Base-by-base conservation (phyloP, 129 eudicot genomes). In the Pseudognaphalium luteoalbum region DNA sequence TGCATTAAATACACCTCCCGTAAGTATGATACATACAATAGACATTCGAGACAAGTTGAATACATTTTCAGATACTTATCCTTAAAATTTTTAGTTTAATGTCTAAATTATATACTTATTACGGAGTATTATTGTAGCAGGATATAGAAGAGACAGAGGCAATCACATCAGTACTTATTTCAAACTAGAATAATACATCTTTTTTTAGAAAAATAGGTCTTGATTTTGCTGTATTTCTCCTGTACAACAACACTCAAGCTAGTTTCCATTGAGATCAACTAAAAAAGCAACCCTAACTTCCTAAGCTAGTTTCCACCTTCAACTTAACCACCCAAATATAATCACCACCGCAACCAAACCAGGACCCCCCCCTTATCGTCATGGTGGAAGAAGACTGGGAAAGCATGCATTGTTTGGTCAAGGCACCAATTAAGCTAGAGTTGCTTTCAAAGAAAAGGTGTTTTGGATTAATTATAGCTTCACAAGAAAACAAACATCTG, bases 331-430 rank as follows among this genome's bases (percentile, higher is more conserved):
- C 74, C 47, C 66, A 57, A 64, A n/a, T n/a, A n/a, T n/a, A n/a
- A 35, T 47, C 71, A 21, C 37, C 61, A 16, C 66, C 54, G 4
- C 47, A 35, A 42, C 65, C 28, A 25, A 59, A 42, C 75, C 60
- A 58, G 77, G 54, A 39, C 82, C 82, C 74, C 76, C 64, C 29
- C 56, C 70, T 58, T 75, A 39, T 10, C 32, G 33, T 73, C 52
- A 80, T 73, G 83, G 78, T 80, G 79, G 68, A 73, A 72, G 28
- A 78, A 72, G 58, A 71, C 70, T 72, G 47, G 19, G 73, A 80
- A 72, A 72, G 78, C 83, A 80, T 80, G 74, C 75, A 73, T 66
- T 52, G 73, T 58, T 80, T 80, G 78, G 83, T 80, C 83, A 80
- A 72, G 83, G 74, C 69, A 80, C 15, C 78, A 73, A 25, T 25